Conservation (phyloP, 768 basidiomycete species). For the Chiua virens region DNA sequence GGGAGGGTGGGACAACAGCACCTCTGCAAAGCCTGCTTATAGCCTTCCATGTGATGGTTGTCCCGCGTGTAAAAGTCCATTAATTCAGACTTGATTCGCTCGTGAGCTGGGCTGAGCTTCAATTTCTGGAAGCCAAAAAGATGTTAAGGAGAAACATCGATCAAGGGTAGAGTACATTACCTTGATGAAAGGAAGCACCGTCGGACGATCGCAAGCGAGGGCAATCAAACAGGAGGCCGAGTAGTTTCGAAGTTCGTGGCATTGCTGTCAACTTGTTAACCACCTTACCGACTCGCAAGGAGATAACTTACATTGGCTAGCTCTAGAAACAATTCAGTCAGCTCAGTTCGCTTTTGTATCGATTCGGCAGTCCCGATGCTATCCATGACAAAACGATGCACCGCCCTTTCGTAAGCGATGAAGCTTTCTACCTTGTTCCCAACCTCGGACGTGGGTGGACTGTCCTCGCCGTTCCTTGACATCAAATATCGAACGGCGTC, state of each 20-base stretch:
- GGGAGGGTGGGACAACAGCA: slow-evolving; percentile 32
- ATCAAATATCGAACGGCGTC: slow-evolving; percentile 44
- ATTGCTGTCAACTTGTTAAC: slow-evolving; percentile 35
- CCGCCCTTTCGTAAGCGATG: slow-evolving; percentile 35
- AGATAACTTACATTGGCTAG: slow-evolving; percentile 38
- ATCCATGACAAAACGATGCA: slow-evolving; percentile 46
- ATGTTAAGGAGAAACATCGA: not conserved
- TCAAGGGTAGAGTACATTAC: slow-evolving; percentile 7
- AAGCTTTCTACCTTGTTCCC: slow-evolving; percentile 29
- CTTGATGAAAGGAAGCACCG: slow-evolving; percentile 34
- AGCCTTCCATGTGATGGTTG: slow-evolving; percentile 28
- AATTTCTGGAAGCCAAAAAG: slow-evolving; percentile 16
- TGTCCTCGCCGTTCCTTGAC: slow-evolving; percentile 28
- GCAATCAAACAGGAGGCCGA: slow-evolving; percentile 42
- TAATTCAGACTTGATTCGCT: slow-evolving; percentile 16
- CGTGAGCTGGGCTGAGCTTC: slow-evolving; percentile 24
- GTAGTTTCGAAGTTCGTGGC: slow-evolving; percentile 47
- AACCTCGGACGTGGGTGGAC: slow-evolving; percentile 27
- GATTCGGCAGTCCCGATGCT: slow-evolving; percentile 26
- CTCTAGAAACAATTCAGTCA: slow-evolving; percentile 46
- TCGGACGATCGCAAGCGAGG: slow-evolving; percentile 40
- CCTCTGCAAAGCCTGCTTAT: slow-evolving; percentile 31
- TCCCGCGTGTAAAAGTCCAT: slow-evolving; percentile 25
- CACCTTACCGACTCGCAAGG: not conserved
- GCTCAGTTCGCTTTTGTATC: slow-evolving; percentile 17